A percentile compares a stretch with the other conserved stretches of the same genome.
phyloP scores from a whole-genome alignment of 75 land plant genomes.

The Adiantum capillusveneris region DNA sequence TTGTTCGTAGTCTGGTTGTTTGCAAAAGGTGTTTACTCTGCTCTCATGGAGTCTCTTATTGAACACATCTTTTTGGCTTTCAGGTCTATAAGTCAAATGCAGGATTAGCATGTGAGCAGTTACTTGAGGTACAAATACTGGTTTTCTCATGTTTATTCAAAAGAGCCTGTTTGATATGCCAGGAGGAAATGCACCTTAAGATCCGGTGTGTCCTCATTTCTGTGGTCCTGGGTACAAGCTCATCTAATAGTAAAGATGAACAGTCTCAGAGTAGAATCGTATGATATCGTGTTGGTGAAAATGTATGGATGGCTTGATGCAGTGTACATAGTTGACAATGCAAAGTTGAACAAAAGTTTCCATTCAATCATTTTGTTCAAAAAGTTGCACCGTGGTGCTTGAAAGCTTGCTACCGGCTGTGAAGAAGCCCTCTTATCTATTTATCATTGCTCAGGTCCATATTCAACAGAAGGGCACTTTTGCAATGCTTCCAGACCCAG shows the following conservation, averaged over 20 bases:
- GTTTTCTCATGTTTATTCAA: too few relatives aligned
- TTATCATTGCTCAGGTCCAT: conserved; percentile 44
- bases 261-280: neutral
- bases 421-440: too few relatives aligned
- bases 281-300: neutral
- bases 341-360: too few relatives aligned
- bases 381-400: too few relatives aligned
- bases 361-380: too few relatives aligned
- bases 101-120: neutral
- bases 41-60: too few relatives aligned
- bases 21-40: too few relatives aligned
- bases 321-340: too few relatives aligned
- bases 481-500: conserved; percentile 85
- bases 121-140: conserved; percentile 2
- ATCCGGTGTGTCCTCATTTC: neutral
- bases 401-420: too few relatives aligned
- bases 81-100: neutral
- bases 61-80: neutral
- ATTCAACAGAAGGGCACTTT: conserved; percentile 54
- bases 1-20: too few relatives aligned
- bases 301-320: too few relatives aligned
- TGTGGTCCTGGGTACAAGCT: neutral
- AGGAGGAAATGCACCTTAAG: neutral
- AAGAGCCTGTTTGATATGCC: conserved; percentile 4
- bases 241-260: neutral